Evolutionary conservation across 225 moss, liverwort and hornwort species (phyloP).

Genomic region (Neckera pumila): DNA sequence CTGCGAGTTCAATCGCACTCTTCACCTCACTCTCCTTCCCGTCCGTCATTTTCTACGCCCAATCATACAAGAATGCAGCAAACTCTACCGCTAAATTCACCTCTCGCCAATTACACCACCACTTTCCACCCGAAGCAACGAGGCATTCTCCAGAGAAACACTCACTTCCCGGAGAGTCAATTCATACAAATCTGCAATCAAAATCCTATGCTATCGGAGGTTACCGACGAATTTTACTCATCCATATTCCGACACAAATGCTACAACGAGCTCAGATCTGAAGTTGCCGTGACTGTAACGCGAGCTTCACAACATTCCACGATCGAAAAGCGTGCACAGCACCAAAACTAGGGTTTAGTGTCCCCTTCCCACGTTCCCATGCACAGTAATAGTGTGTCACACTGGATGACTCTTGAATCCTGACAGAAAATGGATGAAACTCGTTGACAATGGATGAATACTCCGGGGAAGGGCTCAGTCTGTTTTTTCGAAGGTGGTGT

Average conservation of each 20-base stretch:
- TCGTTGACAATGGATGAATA: neutral
- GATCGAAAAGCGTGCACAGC: neutral
- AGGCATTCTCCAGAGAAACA: neutral
- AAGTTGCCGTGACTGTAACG: neutral
- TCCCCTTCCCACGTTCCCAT: neutral
- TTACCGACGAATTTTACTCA: neutral
- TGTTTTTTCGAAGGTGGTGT: neutral
- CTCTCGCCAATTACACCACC: neutral
- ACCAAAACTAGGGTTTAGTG: slow-evolving; percentile 1
- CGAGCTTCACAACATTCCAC: neutral
- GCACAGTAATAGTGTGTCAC: neutral
- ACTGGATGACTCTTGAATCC: neutral
- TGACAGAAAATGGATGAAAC: neutral
- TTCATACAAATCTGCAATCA: neutral
- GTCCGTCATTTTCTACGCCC: slow-evolving; percentile 7
- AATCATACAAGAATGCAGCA: neutral
- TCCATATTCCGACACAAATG: neutral
- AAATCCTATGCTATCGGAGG: neutral
- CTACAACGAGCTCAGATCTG: neutral
- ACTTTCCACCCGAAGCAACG: neutral
- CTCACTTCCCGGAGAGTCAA: neutral
- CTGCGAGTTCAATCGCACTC: neutral
- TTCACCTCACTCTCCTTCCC: slow-evolving; percentile 20
- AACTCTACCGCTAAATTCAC: neutral
- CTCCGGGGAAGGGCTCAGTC: too few species aligned